Conservation (phyloP, 1,284 basidiomycete species). For the Dichomitus squalens region DNA sequence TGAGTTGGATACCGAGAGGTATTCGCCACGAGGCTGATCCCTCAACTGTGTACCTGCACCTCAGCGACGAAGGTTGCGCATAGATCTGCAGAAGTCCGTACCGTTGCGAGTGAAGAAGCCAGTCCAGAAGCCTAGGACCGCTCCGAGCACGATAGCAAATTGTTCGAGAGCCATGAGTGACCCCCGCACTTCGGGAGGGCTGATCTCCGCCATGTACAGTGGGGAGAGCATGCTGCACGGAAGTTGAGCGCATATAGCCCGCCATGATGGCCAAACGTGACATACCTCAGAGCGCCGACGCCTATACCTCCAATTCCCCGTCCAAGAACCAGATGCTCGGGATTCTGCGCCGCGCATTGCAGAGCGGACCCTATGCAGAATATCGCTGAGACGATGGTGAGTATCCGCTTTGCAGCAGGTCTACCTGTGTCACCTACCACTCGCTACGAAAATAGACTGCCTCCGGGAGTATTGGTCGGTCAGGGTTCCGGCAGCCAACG, state of each 20-base stretch:
- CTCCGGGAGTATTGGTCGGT: slow-evolving; percentile 71
- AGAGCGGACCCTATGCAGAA: slow-evolving; percentile 74
- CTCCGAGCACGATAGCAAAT: slow-evolving; percentile 75
- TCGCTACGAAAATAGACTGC: slow-evolving; percentile 66
- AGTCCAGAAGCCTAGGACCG: slow-evolving; percentile 81
- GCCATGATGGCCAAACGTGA: too few species aligned
- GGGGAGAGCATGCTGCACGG: slow-evolving; percentile 69
- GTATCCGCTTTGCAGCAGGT: background rate
- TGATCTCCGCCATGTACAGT: slow-evolving; percentile 83
- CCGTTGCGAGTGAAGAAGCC: slow-evolving; percentile 72
- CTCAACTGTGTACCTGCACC: slow-evolving; percentile 39
- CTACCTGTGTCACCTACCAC: slow-evolving; percentile 45
- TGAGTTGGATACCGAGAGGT: slow-evolving; percentile 71
- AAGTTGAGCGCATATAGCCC: background rate
- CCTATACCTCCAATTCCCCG: slow-evolving; percentile 78
- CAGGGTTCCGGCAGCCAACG: slow-evolving; percentile 63
- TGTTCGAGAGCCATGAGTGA: slow-evolving; percentile 82
- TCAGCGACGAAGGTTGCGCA: background rate
- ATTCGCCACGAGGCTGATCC: slow-evolving; percentile 75
- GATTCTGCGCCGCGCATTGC: slow-evolving; percentile 61
- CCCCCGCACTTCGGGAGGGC: slow-evolving; percentile 79
- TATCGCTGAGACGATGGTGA: slow-evolving; percentile 45
- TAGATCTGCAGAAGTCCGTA: slow-evolving; percentile 35
- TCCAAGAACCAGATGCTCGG: slow-evolving; percentile 64
- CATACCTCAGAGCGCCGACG: slow-evolving; percentile 73